Evolutionary conservation across 2,329 filamentous ascomycete genomes (phyloP).

Genomic region (Calonectria pteridis): DNA sequence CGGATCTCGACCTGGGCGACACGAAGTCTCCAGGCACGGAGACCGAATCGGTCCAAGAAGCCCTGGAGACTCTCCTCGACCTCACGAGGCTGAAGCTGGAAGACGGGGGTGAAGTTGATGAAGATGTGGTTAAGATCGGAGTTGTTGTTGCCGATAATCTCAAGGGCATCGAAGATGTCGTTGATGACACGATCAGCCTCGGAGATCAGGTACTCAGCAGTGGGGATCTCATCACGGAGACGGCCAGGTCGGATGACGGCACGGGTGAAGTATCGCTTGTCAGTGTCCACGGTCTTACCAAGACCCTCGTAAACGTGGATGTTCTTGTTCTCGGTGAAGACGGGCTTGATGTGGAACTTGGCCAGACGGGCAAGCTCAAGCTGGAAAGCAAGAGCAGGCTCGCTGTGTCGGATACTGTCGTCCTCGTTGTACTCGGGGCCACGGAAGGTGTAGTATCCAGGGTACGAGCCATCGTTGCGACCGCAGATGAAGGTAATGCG

Average conservation of each 20-base stretch:
- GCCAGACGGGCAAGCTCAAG: slow-evolving; percentile 93
- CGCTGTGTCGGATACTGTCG: slow-evolving; percentile 94
- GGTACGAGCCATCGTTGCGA: slow-evolving; percentile 92
- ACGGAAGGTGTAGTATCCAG: slow-evolving; percentile 98
- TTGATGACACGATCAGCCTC: slow-evolving; percentile 97
- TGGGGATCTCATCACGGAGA: slow-evolving; percentile 96
- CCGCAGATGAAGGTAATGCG: slow-evolving; percentile 97
- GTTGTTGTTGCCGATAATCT: slow-evolving; percentile 99
- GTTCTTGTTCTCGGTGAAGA: slow-evolving; percentile 99
- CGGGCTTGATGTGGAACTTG: slow-evolving; percentile 98
- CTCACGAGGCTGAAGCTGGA: slow-evolving; percentile 89
- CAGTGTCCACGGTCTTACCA: slow-evolving; percentile 93
- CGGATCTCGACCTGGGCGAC: slow-evolving; percentile 98
- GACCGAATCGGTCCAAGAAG: slow-evolving; percentile 96
- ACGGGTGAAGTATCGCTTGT: slow-evolving; percentile 98
- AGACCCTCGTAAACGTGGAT: slow-evolving; percentile 98
- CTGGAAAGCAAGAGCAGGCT: slow-evolving; percentile 98
- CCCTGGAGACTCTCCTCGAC: slow-evolving; percentile 94
- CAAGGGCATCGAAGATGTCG: slow-evolving; percentile 95
- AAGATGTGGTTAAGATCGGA: slow-evolving; percentile 99
- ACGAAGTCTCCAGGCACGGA: slow-evolving; percentile 94
- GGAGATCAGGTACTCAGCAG: slow-evolving; percentile 97
- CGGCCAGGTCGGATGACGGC: slow-evolving; percentile 94
- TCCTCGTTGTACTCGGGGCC: slow-evolving; percentile 92
- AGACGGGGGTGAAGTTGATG: slow-evolving; percentile 98